Conservation (phyloP, 208 protist species). For the Leishmania braziliensis region DNA sequence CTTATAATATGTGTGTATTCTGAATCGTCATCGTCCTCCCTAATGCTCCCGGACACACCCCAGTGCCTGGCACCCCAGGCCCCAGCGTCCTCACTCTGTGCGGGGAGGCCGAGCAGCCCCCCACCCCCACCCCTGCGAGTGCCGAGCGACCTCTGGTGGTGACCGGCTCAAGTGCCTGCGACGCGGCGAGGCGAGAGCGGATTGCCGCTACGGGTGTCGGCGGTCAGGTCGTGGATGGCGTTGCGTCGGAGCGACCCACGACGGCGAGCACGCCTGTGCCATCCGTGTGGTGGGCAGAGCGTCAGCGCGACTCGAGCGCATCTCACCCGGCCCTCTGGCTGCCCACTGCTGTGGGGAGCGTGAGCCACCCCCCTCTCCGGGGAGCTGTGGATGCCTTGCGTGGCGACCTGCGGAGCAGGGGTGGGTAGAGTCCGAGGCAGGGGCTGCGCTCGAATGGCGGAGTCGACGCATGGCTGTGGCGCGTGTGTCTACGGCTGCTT, state of each 20-base stretch:
- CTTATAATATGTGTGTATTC: background rate
- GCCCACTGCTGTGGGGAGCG: background rate
- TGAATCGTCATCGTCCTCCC: background rate
- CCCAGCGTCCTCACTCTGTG: background rate
- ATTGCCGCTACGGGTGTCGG: background rate
- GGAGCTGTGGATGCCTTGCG: too few relatives aligned
- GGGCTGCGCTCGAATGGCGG: too few relatives aligned
- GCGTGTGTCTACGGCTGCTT: background rate
- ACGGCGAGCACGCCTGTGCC: too few relatives aligned
- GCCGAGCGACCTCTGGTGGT: conserved; percentile 31
- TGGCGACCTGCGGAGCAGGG: too few relatives aligned
- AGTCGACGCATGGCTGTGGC: too few relatives aligned
- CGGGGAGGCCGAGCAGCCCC: background rate
- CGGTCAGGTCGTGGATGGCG: background rate
- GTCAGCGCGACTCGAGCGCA: too few relatives aligned
- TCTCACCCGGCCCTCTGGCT: too few relatives aligned
- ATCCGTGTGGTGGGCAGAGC: too few relatives aligned
- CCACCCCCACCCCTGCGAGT: conserved; percentile 35
- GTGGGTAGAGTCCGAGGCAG: too few relatives aligned
- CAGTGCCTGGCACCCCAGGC: background rate
- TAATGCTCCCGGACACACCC: background rate
- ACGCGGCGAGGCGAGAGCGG: background rate
- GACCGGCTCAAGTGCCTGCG: background rate
- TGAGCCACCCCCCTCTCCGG: background rate
- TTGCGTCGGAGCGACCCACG: background rate